These are phyloP conservation scores for Mycena kentingensis DNA, from an alignment of 768 basidiomycete genomes.

Conservation along the genomic window DNA sequence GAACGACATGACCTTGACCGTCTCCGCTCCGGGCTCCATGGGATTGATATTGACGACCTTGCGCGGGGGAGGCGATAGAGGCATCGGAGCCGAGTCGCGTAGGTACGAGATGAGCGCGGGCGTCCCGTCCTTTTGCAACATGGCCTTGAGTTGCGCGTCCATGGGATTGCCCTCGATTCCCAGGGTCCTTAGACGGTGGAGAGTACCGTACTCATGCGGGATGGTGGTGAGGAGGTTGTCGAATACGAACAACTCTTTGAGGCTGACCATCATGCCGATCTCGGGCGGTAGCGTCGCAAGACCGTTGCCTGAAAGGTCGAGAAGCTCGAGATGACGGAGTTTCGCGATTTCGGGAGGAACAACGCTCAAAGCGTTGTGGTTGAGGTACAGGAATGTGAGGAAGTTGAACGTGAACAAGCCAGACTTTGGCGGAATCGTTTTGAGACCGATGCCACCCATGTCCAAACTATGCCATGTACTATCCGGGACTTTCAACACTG, in stretches of 20 bases:
- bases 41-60: conserved; percentile 59
- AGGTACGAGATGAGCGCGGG: conserved; percentile 82
- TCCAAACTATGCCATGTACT: conserved; percentile 90
- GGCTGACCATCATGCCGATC: conserved; percentile 83
- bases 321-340: conserved; percentile 81
- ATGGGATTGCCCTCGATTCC: conserved; percentile 98
- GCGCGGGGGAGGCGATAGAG: conserved; percentile 78
- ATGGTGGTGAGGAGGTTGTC: conserved; percentile 90
- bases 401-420: conserved; percentile 87
- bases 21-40: conserved; percentile 70
- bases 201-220: conserved; percentile 83
- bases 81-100: conserved; percentile 90
- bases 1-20: conserved; percentile 81
- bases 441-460: conserved; percentile 94
- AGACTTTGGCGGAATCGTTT: conserved; percentile 79
- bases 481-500: conserved; percentile 63
- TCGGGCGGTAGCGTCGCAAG: conserved; percentile 79
- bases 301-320: conserved; percentile 91
- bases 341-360: conserved; percentile 83
- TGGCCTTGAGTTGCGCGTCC: conserved; percentile 69
- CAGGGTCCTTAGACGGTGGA: conserved; percentile 90
- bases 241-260: conserved; percentile 93
- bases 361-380: conserved; percentile 83
- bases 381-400: conserved; percentile 92
- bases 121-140: conserved; percentile 96